phyloP scores from a whole-genome alignment of 768 basidiomycete species.

The Rhizopogon sp. region DNA sequence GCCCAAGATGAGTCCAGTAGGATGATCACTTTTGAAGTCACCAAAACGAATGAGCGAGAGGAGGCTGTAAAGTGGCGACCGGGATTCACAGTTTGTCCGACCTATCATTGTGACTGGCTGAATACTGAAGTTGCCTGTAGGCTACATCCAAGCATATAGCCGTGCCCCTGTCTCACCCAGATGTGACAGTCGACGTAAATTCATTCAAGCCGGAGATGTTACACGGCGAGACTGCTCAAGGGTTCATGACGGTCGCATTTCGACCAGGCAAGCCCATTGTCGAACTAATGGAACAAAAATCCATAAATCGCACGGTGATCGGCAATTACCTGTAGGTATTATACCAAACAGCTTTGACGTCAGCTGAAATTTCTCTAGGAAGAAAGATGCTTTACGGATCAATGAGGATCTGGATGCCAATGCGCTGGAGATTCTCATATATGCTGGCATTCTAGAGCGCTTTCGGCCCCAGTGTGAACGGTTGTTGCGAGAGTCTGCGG shows the following conservation, averaged over 20 bases:
- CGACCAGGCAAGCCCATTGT: conserved; percentile 4
- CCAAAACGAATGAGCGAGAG: conserved; percentile 50
- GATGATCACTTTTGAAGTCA: conserved; percentile 49
- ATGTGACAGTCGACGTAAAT: conserved; percentile 7
- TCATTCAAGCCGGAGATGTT: conserved; percentile 24
- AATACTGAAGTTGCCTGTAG: conserved; percentile 2
- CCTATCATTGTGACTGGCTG: not conserved
- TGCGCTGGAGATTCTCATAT: conserved; percentile 21
- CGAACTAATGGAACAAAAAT: not conserved
- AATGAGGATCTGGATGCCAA: conserved; percentile 18
- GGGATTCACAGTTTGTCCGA: conserved; percentile 39
- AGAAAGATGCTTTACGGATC: conserved; percentile 18
- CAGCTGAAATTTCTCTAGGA: conserved; percentile 6
- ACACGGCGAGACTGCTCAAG: conserved; percentile 37
- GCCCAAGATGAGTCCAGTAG: conserved; percentile 41
- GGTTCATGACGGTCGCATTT: conserved; percentile 31
- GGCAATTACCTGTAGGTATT: conserved; percentile 14
- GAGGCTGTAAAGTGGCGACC: conserved; percentile 38
- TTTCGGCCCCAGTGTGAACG: conserved; percentile 15
- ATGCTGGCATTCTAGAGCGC: conserved; percentile 23
- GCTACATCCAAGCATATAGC: conserved; percentile 10
- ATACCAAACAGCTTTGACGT: not conserved
- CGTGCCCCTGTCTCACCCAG: conserved; percentile 4
- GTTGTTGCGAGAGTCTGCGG: conserved; percentile 14
- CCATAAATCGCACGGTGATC: conserved; percentile 9